Base-by-base conservation (phyloP, 768 basidiomycete species). In the Tricholoma terreum region DNA sequence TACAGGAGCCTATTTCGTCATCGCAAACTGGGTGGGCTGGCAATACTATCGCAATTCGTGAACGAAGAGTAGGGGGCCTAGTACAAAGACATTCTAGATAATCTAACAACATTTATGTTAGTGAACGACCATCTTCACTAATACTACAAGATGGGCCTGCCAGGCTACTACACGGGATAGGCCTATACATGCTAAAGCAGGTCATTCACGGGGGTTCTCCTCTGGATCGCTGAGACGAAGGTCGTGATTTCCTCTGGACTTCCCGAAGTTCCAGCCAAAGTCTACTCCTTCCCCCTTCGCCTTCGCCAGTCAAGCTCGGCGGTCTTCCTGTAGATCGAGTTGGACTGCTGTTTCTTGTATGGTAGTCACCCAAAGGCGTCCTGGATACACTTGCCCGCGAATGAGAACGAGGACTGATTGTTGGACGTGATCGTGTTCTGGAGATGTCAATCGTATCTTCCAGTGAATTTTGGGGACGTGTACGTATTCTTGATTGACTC, bases 11-110 rank as follows among this genome's bases (percentile, higher is more conserved):
- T 94, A 92, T 73, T 96, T 94, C 71, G 90, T 93, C 53, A 98
- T 98, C 65, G 93, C 94, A 40, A 98, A 98, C 66, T 98, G 96
- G 96, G 92, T 96, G 36, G 95, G 95, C 40, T 98, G 94, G 94
- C 94, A 98, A 71, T 97, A 93, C 71, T 98, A 92, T 69, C 85
- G 90, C 43, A 94, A 94, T 71, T 92, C 93, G 10, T 95, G 71
- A 83, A 46, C 17, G 9, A n/a, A 9, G 21, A 35, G 22, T 6
- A 21, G 27, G 45, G 6, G 14, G 15, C 6, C n/a, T 12, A 3
- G 35, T 43, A 24, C 48, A 31, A 22, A 30, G 8, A n/a, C 15
- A 3, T 30, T 31, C 15, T 9, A 49, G 9, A 49, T n/a, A 30
- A 9, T 46, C 46, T 27, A 31, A 31, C 46, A 49, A 31, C 46